phyloP scores from a whole-genome alignment of 768 basidiomycete genomes.

The Russula griseocarnosa region DNA sequence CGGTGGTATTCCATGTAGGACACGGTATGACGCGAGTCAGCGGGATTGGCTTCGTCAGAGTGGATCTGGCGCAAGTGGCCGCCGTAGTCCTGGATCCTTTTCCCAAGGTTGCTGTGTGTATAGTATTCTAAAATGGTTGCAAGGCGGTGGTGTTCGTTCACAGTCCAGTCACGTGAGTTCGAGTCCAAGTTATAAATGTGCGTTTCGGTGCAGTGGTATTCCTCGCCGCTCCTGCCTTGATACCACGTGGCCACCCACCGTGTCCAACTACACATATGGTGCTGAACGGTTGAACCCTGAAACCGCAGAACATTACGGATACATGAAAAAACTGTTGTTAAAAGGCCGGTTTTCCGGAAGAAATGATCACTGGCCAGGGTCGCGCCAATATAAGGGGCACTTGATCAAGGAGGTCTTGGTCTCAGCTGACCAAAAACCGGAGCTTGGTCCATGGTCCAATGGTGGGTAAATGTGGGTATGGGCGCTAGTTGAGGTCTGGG shows the following conservation, averaged over 20 bases:
- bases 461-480: slow-evolving; percentile 23
- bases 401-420: neutral
- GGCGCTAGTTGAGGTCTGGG: slow-evolving; percentile 18
- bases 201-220: neutral
- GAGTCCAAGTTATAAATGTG: neutral
- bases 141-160: neutral
- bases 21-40: slow-evolving; percentile 13
- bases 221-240: slow-evolving; percentile 6
- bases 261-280: neutral
- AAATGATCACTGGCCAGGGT: neutral
- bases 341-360: neutral
- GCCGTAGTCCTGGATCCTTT: slow-evolving; percentile 6
- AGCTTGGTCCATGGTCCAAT: slow-evolving; percentile 9
- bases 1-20: neutral
- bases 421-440: slow-evolving; percentile 7
- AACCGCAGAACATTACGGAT: neutral
- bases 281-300: neutral
- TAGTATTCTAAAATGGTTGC: neutral
- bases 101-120: neutral
- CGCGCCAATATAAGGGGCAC: neutral
- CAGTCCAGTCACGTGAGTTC: neutral
- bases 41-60: neutral
- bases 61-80: neutral
- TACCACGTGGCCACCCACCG: neutral
- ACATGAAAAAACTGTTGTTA: neutral